phyloP scores from a whole-genome alignment of 2,329 filamentous ascomycete genomes.

The Gaeumannomyces sp. region DNA sequence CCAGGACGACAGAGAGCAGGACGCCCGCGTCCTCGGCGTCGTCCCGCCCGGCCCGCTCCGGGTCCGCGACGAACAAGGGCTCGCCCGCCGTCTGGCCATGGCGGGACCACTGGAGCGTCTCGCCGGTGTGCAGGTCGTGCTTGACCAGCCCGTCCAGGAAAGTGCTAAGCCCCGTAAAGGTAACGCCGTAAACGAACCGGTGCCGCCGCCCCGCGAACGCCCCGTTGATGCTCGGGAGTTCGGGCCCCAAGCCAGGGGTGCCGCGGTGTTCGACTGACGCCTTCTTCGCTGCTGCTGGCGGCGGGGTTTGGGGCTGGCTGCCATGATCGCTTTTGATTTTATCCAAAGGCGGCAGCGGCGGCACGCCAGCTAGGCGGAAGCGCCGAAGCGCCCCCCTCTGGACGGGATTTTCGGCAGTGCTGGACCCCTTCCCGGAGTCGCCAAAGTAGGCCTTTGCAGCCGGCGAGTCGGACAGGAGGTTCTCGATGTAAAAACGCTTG shows the following conservation, averaged over 20 bases:
- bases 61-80: constrained; percentile 57
- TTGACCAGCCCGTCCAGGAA: constrained; percentile 39
- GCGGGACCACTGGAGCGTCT: constrained; percentile 21
- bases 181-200: constrained; percentile 34
- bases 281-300: background rate
- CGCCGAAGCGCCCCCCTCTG: constrained; percentile 9
- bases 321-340: background rate
- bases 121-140: constrained; percentile 31
- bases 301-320: background rate
- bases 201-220: constrained; percentile 29
- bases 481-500: constrained; percentile 45
- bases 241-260: constrained; percentile 16
- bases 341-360: background rate
- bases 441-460: constrained; percentile 15
- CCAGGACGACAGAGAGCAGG: constrained; percentile 56
- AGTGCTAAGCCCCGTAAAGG: constrained; percentile 31
- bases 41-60: constrained; percentile 27
- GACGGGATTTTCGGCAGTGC: background rate
- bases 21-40: constrained; percentile 57
- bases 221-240: constrained; percentile 38
- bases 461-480: constrained; percentile 36
- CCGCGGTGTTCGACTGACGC: constrained; percentile 9
- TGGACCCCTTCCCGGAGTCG: background rate
- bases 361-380: constrained; percentile 11
- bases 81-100: constrained; percentile 62